Evolutionary conservation across 2,329 filamentous ascomycete species (phyloP).

Genomic region (Pseudogymnoascus sp.): DNA sequence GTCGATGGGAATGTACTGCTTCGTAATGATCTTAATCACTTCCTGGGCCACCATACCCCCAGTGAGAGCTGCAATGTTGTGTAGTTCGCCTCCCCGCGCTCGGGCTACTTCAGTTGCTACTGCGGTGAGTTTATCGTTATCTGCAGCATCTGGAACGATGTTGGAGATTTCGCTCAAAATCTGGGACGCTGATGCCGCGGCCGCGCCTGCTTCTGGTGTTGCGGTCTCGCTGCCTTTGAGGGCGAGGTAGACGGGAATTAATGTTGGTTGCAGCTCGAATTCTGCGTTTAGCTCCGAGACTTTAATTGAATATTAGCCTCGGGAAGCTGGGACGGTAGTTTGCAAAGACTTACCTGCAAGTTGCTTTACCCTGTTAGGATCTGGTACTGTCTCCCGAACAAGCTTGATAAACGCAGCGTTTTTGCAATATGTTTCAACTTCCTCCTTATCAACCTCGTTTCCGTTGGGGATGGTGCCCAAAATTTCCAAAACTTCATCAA

Average conservation of each 20-base stretch:
- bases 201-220: slow-evolving; percentile 14
- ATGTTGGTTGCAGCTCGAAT: slow-evolving; percentile 43
- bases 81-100: slow-evolving; percentile 75
- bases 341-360: background rate
- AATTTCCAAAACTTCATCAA: slow-evolving; percentile 61
- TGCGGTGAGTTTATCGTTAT: slow-evolving; percentile 42
- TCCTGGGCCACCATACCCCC: slow-evolving; percentile 97
- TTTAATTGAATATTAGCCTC: slow-evolving; percentile 9
- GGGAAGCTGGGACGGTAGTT: slow-evolving; percentile 4
- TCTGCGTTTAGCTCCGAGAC: slow-evolving; percentile 11
- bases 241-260: slow-evolving; percentile 62
- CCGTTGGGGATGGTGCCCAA: slow-evolving; percentile 47
- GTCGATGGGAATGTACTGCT: slow-evolving; percentile 64
- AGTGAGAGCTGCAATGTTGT: slow-evolving; percentile 81
- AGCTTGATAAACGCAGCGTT: slow-evolving; percentile 90
- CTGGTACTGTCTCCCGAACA: slow-evolving; percentile 42
- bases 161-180: slow-evolving; percentile 42
- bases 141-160: slow-evolving; percentile 39
- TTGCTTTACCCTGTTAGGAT: background rate
- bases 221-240: slow-evolving; percentile 45
- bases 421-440: slow-evolving; percentile 90
- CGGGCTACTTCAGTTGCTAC: slow-evolving; percentile 62
- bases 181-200: slow-evolving; percentile 39
- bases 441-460: slow-evolving; percentile 53
- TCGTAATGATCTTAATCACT: slow-evolving; percentile 79